Evolutionary conservation across 768 basidiomycete genomes (phyloP).

Genomic region (Rhodotorula taiwanensis): DNA sequence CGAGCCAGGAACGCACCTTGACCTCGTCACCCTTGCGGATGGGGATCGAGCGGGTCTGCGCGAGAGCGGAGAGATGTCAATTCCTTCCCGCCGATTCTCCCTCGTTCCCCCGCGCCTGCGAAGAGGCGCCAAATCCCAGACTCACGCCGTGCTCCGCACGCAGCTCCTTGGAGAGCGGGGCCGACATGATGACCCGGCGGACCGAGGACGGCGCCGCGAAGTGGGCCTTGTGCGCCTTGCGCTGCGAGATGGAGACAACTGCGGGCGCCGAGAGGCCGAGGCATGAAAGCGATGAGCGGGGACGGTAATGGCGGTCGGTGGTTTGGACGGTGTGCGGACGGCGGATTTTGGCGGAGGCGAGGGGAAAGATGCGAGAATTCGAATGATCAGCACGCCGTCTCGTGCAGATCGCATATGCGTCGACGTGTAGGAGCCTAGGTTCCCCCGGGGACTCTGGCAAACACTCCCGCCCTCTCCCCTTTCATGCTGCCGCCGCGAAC

Average conservation of each 20-base stretch:
- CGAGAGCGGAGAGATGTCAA: slow-evolving; percentile 46
- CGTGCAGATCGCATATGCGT: not conserved
- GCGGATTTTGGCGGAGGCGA: too few relatives aligned
- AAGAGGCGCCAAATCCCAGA: slow-evolving; percentile 40
- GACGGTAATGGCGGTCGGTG: too few relatives aligned
- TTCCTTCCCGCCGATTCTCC: not conserved
- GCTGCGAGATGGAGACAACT: slow-evolving; percentile 88
- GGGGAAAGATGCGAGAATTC: not conserved
- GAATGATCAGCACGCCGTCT: not conserved
- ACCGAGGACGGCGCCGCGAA: slow-evolving; percentile 89
- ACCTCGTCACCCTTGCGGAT: slow-evolving; percentile 99
- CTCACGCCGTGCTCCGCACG: slow-evolving; percentile 67
- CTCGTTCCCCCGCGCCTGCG: not conserved
- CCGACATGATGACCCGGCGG: slow-evolving; percentile 97
- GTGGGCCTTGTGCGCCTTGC: slow-evolving; percentile 98
- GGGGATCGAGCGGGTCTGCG: slow-evolving; percentile 70
- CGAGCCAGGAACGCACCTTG: slow-evolving; percentile 21
- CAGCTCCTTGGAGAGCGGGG: slow-evolving; percentile 89
- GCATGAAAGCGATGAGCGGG: not conserved
- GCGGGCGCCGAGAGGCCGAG: not conserved
- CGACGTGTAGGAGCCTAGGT: not conserved
- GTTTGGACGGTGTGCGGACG: too few relatives aligned
- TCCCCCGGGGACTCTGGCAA: not conserved
- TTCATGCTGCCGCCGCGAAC: not conserved
- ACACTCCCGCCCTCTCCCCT: not conserved